Base-by-base conservation (phyloP, 176 grass and related monocot genomes). In the Phoenix dactylifera region DNA sequence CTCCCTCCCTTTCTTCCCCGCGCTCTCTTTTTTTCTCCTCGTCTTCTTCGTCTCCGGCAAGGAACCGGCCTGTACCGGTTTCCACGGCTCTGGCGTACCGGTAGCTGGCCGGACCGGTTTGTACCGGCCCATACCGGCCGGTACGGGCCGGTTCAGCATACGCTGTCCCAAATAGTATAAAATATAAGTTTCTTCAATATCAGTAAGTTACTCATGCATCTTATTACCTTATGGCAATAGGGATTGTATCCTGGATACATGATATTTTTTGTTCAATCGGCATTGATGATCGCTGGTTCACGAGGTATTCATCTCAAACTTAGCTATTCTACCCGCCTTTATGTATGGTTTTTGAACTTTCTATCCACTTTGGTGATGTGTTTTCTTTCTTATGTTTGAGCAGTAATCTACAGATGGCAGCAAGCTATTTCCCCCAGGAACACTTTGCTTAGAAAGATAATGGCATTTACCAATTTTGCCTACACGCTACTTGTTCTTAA, bases 391-490 rank as follows among this genome's bases (percentile, higher is more conserved):
- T 84, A 52, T 67, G 69, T 80, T 60, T 55, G 52, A 77, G 61
- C 76, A 92, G 93, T 89, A 67, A 83, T 92, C 88, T 92, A 98
- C 79, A 92, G 93, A 88, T 98, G 84, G 93, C 93, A 89, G 71
- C 88, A 92, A 63, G 79, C 84, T 64, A 66, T 62, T 50, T 26
- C 61, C 44, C 51, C 49, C 16, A 83, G 71, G 59, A 85, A 80
- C 75, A 23, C 74, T 51, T n/a, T 79, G 28, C 57, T 92, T 28
- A 25, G 58, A 48, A 70, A 67, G 64, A 77, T 89, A 6, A 71
- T 98, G 50, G 53, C 57, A 60, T 71, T 89, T 16, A 24, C 77
- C 60, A 98, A 98, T 75, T 86, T 91, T 74, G 57, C 72, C 29
- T 89, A 98, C 82, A 98, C 93, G 26, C 48, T 98, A 57, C 61